Percentiles rank a stretch among this genome's conserved stretches.
Evolutionary conservation across 1,284 basidiomycete genomes (phyloP).

Genomic region (Cryptococcus sp.): DNA sequence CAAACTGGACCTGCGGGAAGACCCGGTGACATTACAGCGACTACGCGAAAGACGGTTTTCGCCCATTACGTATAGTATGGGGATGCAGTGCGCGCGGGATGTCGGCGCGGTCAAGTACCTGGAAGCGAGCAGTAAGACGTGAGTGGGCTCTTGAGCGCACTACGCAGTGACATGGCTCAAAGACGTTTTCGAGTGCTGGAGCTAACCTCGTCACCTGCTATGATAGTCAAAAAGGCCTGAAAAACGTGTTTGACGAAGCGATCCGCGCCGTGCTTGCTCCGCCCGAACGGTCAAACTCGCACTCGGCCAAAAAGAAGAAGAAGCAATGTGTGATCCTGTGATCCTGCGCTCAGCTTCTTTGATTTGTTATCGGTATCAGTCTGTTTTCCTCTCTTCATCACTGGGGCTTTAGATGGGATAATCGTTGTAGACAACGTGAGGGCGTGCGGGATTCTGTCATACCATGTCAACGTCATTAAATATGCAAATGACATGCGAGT

Average conservation of each 20-base stretch:
- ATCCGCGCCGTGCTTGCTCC: slow-evolving; percentile 66
- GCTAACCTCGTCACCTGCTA: not conserved
- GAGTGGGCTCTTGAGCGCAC: slow-evolving; percentile 10
- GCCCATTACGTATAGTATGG: slow-evolving; percentile 76
- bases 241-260: slow-evolving; percentile 93
- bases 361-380: too few relatives aligned
- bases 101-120: slow-evolving; percentile 95
- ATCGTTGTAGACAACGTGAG: too few relatives aligned
- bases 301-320: slow-evolving; percentile 38
- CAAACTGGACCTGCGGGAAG: slow-evolving; percentile 95
- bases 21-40: slow-evolving; percentile 86
- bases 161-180: not conserved
- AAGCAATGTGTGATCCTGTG: slow-evolving; percentile 53
- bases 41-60: slow-evolving; percentile 92
- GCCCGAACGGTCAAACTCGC: slow-evolving; percentile 31
- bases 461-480: too few relatives aligned
- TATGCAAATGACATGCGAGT: too few relatives aligned
- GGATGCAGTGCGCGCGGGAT: slow-evolving; percentile 65
- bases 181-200: not conserved
- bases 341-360: not conserved
- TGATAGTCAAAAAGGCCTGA: slow-evolving; percentile 45
- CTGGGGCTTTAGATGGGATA: too few relatives aligned
- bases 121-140: slow-evolving; percentile 91
- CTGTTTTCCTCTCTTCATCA: too few relatives aligned
- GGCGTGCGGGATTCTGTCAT: too few relatives aligned